Base-by-base conservation (phyloP, 768 basidiomycete genomes). In the Holtermanniella nyarrowii region DNA sequence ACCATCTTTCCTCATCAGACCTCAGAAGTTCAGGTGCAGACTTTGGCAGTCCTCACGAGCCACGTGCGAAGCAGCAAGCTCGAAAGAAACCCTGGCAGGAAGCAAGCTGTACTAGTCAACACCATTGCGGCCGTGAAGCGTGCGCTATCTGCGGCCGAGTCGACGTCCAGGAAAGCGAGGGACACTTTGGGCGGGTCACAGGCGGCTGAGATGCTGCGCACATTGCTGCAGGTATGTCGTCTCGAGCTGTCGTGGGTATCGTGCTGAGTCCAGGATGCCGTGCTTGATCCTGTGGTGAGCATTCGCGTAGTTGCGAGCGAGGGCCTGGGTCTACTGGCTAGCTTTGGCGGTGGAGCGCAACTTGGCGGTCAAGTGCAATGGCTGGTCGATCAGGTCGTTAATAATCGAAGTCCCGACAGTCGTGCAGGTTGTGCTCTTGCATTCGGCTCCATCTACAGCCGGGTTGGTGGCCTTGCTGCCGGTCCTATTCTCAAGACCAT, bases 401-500 rank as follows among this genome's bases (percentile, higher is more conserved):
- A 78, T 71, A 95, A 97, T 68, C 84, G 93, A 16, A 86, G 93
- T 68, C 93, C 95, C 0, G 79, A 86, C 55, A 83, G 83, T 21
- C 82, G 95, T 16, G 91, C 93, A 14, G 95, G 95, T 0, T 96
- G 90, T 66, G 88, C 90, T 0, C 73, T 90, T 31, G 85, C 91
- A 0, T 88, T 97, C 62, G 88, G 89, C 12, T 80, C 89, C 12
- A 87, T 97, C 31, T 93, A 95, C 69, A 81, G 79, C 42, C 80
- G 88, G 62, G 89, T 96, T 45, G 95, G 95, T 5, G 86, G 89
- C 39, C 77, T 97, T n/a, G 88, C 87, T 11, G 93, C 90, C 5
- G 88, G 88, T 0, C 88, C 95, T 0, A 77, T 96, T 14, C 77
- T 97, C 54, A 97, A 96, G 72, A 95, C 91, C 0, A 88, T 91